These are phyloP conservation scores for Neopestalotiopsis rosae DNA, from an alignment of 2,329 filamentous ascomycete genomes.

Conservation along the genomic window DNA sequence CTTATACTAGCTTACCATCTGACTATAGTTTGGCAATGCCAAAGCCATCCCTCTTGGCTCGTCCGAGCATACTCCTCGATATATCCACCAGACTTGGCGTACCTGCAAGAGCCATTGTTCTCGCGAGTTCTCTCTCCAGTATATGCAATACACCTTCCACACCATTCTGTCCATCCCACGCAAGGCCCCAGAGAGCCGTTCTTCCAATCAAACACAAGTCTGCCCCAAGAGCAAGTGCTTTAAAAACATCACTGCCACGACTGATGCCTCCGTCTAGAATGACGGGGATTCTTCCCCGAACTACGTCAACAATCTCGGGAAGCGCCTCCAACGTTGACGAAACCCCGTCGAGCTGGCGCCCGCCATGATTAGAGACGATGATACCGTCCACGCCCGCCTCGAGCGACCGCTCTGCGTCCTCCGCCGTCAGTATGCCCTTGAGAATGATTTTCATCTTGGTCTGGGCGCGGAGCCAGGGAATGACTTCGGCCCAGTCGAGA, in stretches of 20 bases:
- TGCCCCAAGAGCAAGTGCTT: conserved; percentile 25
- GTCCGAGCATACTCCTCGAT: conserved; percentile 4
- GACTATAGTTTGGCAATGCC: conserved; percentile 6
- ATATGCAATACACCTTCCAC: conserved; percentile 13
- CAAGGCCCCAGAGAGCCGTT: conserved; percentile 21
- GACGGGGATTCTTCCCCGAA: conserved; percentile 49
- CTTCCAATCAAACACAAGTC: conserved; percentile 24
- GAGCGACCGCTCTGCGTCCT: conserved; percentile 44
- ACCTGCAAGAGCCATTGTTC: conserved; percentile 22
- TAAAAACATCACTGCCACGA: conserved; percentile 23
- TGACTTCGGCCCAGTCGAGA: conserved; percentile 52
- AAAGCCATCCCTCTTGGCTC: neutral
- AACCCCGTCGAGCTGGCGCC: conserved; percentile 50
- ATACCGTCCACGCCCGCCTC: conserved; percentile 44
- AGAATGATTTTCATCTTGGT: conserved; percentile 55
- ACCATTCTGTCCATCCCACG: conserved; percentile 1
- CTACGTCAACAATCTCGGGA: conserved; percentile 52
- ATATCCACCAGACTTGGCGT: neutral
- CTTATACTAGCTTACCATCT: neutral
- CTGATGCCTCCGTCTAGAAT: conserved; percentile 17
- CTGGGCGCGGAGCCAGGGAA: conserved; percentile 54
- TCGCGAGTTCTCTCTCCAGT: conserved; percentile 23
- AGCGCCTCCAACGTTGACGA: conserved; percentile 47
- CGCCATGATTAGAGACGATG: conserved; percentile 52
- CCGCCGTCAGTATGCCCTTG: conserved; percentile 27